Conservation (phyloP, 768 basidiomycete species). For the Trametes villosa region DNA sequence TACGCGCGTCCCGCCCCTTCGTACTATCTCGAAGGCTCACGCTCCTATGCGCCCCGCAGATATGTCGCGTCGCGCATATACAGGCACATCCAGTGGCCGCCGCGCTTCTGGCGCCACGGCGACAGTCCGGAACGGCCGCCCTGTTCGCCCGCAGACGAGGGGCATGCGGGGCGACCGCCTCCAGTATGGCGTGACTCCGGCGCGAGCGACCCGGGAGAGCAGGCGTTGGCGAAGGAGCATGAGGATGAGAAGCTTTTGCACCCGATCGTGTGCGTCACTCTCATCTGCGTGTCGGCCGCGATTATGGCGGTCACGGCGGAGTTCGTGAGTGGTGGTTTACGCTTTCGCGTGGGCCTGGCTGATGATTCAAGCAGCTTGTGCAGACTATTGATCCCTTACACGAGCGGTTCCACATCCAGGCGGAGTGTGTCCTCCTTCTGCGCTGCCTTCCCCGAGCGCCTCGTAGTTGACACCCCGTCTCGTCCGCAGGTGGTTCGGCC, state of each 20-base stretch:
- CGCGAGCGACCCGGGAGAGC: too few relatives aligned
- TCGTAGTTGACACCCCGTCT: not conserved
- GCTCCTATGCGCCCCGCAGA: slow-evolving; percentile 36
- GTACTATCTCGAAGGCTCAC: not conserved
- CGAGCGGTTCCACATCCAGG: slow-evolving; percentile 43
- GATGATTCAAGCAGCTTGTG: slow-evolving; percentile 51
- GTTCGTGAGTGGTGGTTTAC: slow-evolving; percentile 65
- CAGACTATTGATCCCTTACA: slow-evolving; percentile 63
- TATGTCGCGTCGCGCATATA: slow-evolving; percentile 71
- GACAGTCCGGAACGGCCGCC: too few relatives aligned
- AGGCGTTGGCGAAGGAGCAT: slow-evolving; percentile 36
- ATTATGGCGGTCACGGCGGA: slow-evolving; percentile 74
- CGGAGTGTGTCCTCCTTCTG: slow-evolving; percentile 51
- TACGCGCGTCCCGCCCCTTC: slow-evolving; percentile 36
- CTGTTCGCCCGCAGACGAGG: too few relatives aligned
- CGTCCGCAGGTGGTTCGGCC: slow-evolving; percentile 64
- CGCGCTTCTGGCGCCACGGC: not conserved
- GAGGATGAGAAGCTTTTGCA: slow-evolving; percentile 39
- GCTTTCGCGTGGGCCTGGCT: not conserved
- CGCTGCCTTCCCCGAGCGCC: not conserved
- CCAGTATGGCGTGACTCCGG: too few relatives aligned
- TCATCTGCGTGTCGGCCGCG: slow-evolving; percentile 55
- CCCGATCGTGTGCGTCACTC: slow-evolving; percentile 55
- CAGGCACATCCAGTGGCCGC: slow-evolving; percentile 72
- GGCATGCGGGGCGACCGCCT: too few relatives aligned